Base-by-base conservation (phyloP, 768 basidiomycete species). In the Leccinum boreale region DNA sequence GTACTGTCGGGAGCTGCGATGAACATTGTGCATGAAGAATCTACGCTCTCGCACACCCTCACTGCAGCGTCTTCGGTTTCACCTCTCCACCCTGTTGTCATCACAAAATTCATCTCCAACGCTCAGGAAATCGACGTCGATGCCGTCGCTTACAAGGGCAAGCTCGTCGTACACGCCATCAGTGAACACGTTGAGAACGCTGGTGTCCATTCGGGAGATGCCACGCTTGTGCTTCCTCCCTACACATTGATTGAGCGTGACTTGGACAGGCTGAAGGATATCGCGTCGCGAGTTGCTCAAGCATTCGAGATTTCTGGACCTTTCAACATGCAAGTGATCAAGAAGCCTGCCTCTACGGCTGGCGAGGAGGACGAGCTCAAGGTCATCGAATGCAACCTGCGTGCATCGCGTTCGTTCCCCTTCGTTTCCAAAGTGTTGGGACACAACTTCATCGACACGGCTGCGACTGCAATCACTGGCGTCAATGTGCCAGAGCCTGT, bases 311-410 rank as follows among this genome's bases (percentile, higher is more conserved):
- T 99, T 53, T 97, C 94, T 26, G 97, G 97, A 35, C 97, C 97
- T 7, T 99, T 86, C 86, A 99, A 99, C 74, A 99, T 99, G 95
- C 97, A 99, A 74, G 85, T 99, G 73, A 98, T 99, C 77, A 85
- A 90, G 70, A 92, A 93, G 71, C 74, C 83, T 2, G 78, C 79
- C 5, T 79, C 79, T 23, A 70, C 72, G 15, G 76, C 73, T 4
- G 75, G 81, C 52, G 80, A 85, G 58, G 79, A 85, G 24, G 75
- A 86, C 11, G 82, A 85, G 56, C 85, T 98, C 64, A 98, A 96
- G 79, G 97, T 98, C 62, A 99, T 99, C 63, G 97, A 99, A 74
- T 99, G 97, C 75, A 99, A 99, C 74, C 79, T 98, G 33, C 92
- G 97, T 57, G 97, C 97, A 15, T 98, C 96, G 24, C 88, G 97